These are phyloP conservation scores for Fusarium coicis DNA, from an alignment of 2,329 filamentous ascomycete genomes.

Conservation along the genomic window DNA sequence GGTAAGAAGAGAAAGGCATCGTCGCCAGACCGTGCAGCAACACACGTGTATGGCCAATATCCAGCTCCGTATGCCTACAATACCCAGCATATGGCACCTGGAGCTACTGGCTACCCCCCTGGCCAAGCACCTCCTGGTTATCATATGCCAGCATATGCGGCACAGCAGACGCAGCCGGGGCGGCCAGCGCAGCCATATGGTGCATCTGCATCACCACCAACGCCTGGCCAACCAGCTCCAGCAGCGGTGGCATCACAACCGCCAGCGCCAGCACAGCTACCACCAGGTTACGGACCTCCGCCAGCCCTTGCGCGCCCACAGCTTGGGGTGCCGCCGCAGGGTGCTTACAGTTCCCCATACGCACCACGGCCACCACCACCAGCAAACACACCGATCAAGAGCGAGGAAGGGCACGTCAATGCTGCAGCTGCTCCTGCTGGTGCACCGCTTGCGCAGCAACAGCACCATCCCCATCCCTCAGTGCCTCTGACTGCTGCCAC, in stretches of 20 bases:
- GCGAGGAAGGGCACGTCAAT: slow-evolving; percentile 43
- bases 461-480: slow-evolving; percentile 9
- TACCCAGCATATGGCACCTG: slow-evolving; percentile 49
- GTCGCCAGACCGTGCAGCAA: slow-evolving; percentile 61
- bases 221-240: slow-evolving; percentile 39
- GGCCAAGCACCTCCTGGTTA: slow-evolving; percentile 50
- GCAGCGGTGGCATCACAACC: slow-evolving; percentile 42
- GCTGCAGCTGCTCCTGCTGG: slow-evolving; percentile 1
- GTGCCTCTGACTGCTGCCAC: slow-evolving; percentile 25
- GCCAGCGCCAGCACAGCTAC: slow-evolving; percentile 49
- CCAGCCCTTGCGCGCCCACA: slow-evolving; percentile 51
- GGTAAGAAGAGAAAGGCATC: slow-evolving; percentile 69
- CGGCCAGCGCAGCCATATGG: slow-evolving; percentile 48
- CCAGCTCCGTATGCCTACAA: slow-evolving; percentile 47
- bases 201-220: slow-evolving; percentile 43
- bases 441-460: slow-evolving; percentile 23
- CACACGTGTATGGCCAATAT: slow-evolving; percentile 52
- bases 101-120: slow-evolving; percentile 47
- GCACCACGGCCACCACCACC: slow-evolving; percentile 49
- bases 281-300: slow-evolving; percentile 50
- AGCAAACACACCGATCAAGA: slow-evolving; percentile 43
- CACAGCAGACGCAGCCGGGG: slow-evolving; percentile 45
- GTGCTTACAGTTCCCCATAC: slow-evolving; percentile 53
- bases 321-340: slow-evolving; percentile 46
- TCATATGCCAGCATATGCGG: slow-evolving; percentile 48